These are phyloP conservation scores for Picea sitchensis DNA, from an alignment of 75 land plant species.

Conservation along the genomic window DNA sequence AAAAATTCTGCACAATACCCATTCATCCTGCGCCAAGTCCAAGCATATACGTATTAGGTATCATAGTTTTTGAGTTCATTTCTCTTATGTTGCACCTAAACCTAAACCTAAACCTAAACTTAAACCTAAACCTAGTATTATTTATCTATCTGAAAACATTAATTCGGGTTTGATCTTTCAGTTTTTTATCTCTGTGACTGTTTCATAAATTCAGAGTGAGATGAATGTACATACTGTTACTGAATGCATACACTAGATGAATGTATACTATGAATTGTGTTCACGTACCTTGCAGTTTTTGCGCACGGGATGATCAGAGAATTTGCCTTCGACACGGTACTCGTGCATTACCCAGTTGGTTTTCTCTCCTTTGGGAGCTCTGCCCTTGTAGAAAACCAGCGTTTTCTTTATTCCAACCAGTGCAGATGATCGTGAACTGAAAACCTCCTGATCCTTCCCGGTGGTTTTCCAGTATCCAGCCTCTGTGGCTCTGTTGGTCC, in stretches of 20 bases:
- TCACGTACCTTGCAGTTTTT: conserved; percentile 18
- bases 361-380: conserved; percentile 50
- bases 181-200: too few relatives aligned
- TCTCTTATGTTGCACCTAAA: not conserved
- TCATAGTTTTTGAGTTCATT: too few relatives aligned
- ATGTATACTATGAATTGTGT: too few relatives aligned
- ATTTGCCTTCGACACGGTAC: conserved; percentile 28
- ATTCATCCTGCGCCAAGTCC: conserved; percentile 34
- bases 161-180: too few relatives aligned
- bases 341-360: conserved; percentile 56
- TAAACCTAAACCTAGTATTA: too few relatives aligned
- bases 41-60: too few relatives aligned
- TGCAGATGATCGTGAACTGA: conserved; percentile 10
- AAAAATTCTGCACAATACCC: conserved; percentile 69
- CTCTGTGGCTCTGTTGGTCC: conserved; percentile 42
- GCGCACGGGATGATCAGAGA: not conserved
- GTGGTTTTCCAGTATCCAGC: conserved; percentile 48
- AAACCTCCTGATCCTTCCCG: conserved; percentile 36
- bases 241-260: too few relatives aligned
- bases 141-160: too few relatives aligned
- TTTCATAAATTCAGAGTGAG: too few relatives aligned
- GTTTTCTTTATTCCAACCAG: conserved; percentile 46
- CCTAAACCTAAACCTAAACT: too few relatives aligned
- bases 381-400: conserved; percentile 42
- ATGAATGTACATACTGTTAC: too few relatives aligned